Evolutionary conservation across 139 green algal genomes (phyloP).

Genomic region (Chlamydomonas eustigma): DNA sequence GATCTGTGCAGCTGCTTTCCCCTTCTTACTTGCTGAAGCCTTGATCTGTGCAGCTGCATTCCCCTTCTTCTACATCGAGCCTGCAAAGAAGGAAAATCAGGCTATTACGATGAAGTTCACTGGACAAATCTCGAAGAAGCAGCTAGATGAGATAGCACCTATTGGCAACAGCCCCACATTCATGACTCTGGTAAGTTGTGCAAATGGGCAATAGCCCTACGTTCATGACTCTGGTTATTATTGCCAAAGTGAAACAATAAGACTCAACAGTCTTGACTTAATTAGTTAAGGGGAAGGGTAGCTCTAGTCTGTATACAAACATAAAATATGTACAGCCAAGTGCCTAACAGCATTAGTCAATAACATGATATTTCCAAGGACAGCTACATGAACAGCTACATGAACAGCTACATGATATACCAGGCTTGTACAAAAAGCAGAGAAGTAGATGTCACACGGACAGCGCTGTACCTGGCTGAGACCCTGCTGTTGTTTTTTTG

Average conservation of each 20-base stretch:
- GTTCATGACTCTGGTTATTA: neutral
- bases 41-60: slow-evolving; percentile 69
- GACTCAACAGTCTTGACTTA: neutral
- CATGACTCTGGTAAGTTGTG: slow-evolving; percentile 38
- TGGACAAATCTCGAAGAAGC: slow-evolving; percentile 25
- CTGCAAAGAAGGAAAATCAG: slow-evolving; percentile 30
- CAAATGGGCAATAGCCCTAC: slow-evolving; percentile 2
- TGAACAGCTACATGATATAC: too few relatives aligned
- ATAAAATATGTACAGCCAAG: too few relatives aligned
- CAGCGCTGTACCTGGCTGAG: neutral
- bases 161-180: slow-evolving; percentile 88
- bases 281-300: too few relatives aligned
- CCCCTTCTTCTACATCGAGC: slow-evolving; percentile 98
- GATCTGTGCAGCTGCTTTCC: too few relatives aligned
- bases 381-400: too few relatives aligned
- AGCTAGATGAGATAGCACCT: slow-evolving; percentile 73
- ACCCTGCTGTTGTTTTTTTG: neutral
- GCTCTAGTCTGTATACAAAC: too few relatives aligned
- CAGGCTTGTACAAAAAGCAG: too few relatives aligned
- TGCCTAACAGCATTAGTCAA: too few relatives aligned
- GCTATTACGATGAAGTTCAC: slow-evolving; percentile 36
- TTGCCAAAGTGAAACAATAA: neutral
- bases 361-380: too few relatives aligned
- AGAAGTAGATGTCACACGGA: too few relatives aligned
- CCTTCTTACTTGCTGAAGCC: too few relatives aligned